phyloP scores from a whole-genome alignment of 2,329 filamentous ascomycete species.

The Lachnellula hyalina region DNA sequence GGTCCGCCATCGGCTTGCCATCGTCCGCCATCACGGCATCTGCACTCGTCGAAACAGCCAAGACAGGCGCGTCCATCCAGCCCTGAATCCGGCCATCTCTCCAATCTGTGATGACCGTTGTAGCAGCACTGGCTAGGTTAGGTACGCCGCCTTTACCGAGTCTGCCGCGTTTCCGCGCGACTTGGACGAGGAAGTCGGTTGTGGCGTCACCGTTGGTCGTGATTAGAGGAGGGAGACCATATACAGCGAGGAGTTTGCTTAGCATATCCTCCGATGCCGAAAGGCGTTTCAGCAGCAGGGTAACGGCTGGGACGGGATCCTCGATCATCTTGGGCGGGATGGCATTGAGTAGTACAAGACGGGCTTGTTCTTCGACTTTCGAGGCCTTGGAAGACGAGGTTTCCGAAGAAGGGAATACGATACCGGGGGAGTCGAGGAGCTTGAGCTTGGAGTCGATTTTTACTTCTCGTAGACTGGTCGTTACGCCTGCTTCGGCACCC shows the following conservation, averaged over 20 bases:
- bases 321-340: constrained; percentile 91
- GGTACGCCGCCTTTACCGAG: constrained; percentile 86
- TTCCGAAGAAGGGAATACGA: constrained; percentile 75
- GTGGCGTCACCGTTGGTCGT: constrained; percentile 67
- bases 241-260: constrained; percentile 74
- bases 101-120: constrained; percentile 95
- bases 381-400: constrained; percentile 46
- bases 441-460: constrained; percentile 95
- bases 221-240: constrained; percentile 77
- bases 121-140: constrained; percentile 80
- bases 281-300: constrained; percentile 75
- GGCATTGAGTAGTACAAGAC: constrained; percentile 83
- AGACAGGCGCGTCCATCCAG: constrained; percentile 73
- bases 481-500: constrained; percentile 88
- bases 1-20: constrained; percentile 48
- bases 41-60: constrained; percentile 46
- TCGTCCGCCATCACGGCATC: constrained; percentile 35
- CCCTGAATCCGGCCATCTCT: constrained; percentile 91
- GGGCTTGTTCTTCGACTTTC: constrained; percentile 69
- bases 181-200: constrained; percentile 89
- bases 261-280: constrained; percentile 68
- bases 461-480: constrained; percentile 79
- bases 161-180: constrained; percentile 86
- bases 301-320: constrained; percentile 84
- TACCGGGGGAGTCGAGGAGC: constrained; percentile 87